Evolutionary conservation across 805 yeast species (phyloP).

Genomic region (Ogataea pilisensis): DNA sequence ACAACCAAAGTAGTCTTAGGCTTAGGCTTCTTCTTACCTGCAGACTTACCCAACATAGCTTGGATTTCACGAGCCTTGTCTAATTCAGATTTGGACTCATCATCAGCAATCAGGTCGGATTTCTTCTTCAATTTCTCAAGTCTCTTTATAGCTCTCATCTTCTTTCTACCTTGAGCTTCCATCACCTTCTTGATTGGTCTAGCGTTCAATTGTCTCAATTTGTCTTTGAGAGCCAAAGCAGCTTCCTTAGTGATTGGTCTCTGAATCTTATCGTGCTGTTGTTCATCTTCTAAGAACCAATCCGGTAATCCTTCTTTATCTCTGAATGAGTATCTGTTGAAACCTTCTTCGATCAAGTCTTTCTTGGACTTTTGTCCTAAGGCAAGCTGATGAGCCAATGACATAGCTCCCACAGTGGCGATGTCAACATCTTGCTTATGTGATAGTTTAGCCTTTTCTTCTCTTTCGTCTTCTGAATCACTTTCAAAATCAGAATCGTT

Average conservation of each 20-base stretch:
- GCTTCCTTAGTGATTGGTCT: slow-evolving; percentile 97
- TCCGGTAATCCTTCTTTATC: slow-evolving; percentile 88
- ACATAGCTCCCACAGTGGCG: slow-evolving; percentile 96
- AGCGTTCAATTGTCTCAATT: slow-evolving; percentile 79
- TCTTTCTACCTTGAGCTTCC: slow-evolving; percentile 96
- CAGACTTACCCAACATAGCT: slow-evolving; percentile 66
- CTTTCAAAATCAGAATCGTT: slow-evolving; percentile 42
- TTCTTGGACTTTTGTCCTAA: slow-evolving; percentile 80
- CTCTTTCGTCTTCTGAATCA: slow-evolving; percentile 49
- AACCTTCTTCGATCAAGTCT: slow-evolving; percentile 88
- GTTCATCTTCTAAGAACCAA: slow-evolving; percentile 97
- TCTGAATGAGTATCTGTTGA: slow-evolving; percentile 86
- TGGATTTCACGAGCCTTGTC: slow-evolving; percentile 94
- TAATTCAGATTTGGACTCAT: slow-evolving; percentile 77
- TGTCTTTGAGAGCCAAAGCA: slow-evolving; percentile 69
- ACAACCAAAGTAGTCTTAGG: slow-evolving; percentile 87
- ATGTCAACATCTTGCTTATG: slow-evolving; percentile 70
- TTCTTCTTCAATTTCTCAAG: slow-evolving; percentile 88
- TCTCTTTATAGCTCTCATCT: slow-evolving; percentile 83
- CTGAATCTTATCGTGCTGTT: slow-evolving; percentile 73
- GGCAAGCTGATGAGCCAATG: slow-evolving; percentile 93
- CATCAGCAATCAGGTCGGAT: slow-evolving; percentile 87
- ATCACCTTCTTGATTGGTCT: slow-evolving; percentile 98
- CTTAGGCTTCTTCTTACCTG: slow-evolving; percentile 56
- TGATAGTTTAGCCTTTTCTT: slow-evolving; percentile 36